phyloP scores from a whole-genome alignment of 2,329 filamentous ascomycete species.

The Dendryphion nanum region DNA sequence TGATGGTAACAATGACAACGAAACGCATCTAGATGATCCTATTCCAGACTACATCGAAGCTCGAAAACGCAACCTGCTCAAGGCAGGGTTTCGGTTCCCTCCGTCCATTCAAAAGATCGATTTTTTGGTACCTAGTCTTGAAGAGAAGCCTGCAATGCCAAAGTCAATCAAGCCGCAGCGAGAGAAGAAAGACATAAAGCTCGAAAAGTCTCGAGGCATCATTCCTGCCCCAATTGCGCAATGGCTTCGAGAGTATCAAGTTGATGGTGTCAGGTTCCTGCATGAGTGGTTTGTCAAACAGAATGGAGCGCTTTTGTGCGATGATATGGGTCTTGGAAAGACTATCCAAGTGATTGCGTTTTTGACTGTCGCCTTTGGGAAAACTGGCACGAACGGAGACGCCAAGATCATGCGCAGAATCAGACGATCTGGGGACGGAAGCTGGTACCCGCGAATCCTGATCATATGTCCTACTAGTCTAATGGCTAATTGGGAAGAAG shows the following conservation, averaged over 20 bases:
- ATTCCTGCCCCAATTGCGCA: slow-evolving; percentile 89
- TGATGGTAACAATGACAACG: slow-evolving; percentile 14
- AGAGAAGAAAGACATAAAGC: slow-evolving; percentile 70
- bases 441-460: slow-evolving; percentile 81
- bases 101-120: slow-evolving; percentile 74
- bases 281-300: slow-evolving; percentile 90
- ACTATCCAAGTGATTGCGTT: slow-evolving; percentile 96
- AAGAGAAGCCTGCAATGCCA: slow-evolving; percentile 70
- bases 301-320: slow-evolving; percentile 83
- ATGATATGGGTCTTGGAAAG: slow-evolving; percentile 97
- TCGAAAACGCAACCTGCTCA: slow-evolving; percentile 69
- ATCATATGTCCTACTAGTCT: slow-evolving; percentile 87
- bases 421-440: slow-evolving; percentile 55
- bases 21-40: slow-evolving; percentile 55
- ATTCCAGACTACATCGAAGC: slow-evolving; percentile 72
- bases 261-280: slow-evolving; percentile 80
- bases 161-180: slow-evolving; percentile 61
- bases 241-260: slow-evolving; percentile 88
- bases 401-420: slow-evolving; percentile 84
- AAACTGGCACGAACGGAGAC: slow-evolving; percentile 86
- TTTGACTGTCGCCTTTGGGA: slow-evolving; percentile 86
- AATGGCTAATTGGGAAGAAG: slow-evolving; percentile 87
- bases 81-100: slow-evolving; percentile 69
- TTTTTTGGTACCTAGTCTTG: slow-evolving; percentile 68
- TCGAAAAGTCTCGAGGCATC: slow-evolving; percentile 72